A percentile compares a stretch with the other conserved stretches of the same genome.
These are phyloP conservation scores for Linum lewisii DNA, from an alignment of 345 rosid genomes.

Conservation along the genomic window DNA sequence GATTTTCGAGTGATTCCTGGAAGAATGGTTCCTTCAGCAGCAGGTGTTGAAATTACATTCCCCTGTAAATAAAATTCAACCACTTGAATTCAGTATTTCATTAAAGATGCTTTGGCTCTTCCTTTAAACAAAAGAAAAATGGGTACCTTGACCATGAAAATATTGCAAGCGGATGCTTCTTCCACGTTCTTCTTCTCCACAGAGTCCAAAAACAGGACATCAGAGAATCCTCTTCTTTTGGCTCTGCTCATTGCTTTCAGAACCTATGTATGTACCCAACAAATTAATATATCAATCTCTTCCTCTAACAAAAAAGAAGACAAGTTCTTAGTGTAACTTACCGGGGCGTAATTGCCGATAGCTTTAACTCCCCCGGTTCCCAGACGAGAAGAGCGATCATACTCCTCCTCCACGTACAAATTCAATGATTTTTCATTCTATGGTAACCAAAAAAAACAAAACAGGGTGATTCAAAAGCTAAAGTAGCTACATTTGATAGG, in stretches of 20 bases:
- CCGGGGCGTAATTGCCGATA: slow-evolving; percentile 58
- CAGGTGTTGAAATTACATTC: slow-evolving; percentile 27
- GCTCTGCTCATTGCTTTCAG: slow-evolving; percentile 53
- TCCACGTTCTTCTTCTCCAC: slow-evolving; percentile 48
- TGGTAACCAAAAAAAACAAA: not conserved
- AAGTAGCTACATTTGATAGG: too few relatives aligned
- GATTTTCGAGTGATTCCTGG: slow-evolving; percentile 33
- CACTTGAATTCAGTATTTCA: not conserved
- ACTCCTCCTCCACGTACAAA: slow-evolving; percentile 48
- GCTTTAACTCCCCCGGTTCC: slow-evolving; percentile 69
- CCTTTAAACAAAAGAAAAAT: not conserved
- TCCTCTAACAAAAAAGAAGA: too few relatives aligned
- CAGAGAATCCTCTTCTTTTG: slow-evolving; percentile 66
- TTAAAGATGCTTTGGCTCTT: too few relatives aligned
- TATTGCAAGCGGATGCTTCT: slow-evolving; percentile 82
- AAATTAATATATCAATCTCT: too few relatives aligned
- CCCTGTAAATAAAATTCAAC: slow-evolving; percentile 13
- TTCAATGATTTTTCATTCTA: slow-evolving; percentile 50
- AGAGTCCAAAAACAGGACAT: slow-evolving; percentile 80
- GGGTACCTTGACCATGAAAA: slow-evolving; percentile 65
- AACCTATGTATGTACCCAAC: slow-evolving; percentile 27
- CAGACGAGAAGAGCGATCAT: slow-evolving; percentile 50
- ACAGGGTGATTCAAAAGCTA: too few relatives aligned
- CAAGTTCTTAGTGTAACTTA: too few relatives aligned
- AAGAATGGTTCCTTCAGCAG: slow-evolving; percentile 28